Evolutionary conservation across 768 basidiomycete genomes (phyloP).

Genomic region (Amanita exitialis): DNA sequence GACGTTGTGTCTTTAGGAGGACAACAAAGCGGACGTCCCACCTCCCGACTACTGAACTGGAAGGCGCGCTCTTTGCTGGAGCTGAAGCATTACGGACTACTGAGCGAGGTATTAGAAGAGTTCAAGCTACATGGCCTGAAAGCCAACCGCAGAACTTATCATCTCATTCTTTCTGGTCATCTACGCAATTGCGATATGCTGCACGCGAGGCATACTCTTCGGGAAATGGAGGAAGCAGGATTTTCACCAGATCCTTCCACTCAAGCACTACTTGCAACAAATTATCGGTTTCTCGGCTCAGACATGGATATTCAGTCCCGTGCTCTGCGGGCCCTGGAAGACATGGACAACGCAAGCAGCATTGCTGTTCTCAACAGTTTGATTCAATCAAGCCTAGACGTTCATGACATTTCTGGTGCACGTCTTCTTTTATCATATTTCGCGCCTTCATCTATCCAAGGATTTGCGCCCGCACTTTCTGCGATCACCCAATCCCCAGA

Average conservation of each 20-base stretch:
- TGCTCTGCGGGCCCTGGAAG: constrained; percentile 36
- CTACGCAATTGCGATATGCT: constrained; percentile 58
- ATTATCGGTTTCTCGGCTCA: constrained; percentile 50
- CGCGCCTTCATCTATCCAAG: constrained; percentile 18
- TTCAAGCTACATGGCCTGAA: constrained; percentile 34
- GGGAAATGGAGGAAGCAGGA: constrained; percentile 46
- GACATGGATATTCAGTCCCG: constrained; percentile 43
- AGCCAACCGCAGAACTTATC: constrained; percentile 57
- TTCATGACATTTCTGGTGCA: constrained; percentile 36
- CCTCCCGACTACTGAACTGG: constrained; percentile 61
- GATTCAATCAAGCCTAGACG: constrained; percentile 51
- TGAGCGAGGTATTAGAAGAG: constrained; percentile 37
- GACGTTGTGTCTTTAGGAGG: constrained; percentile 37
- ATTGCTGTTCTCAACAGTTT: constrained; percentile 61
- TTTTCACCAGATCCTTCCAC: constrained; percentile 46
- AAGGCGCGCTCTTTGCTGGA: constrained; percentile 52
- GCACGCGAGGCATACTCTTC: constrained; percentile 43
- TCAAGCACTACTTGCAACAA: constrained; percentile 45
- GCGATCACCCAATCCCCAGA: neutral
- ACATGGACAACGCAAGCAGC: constrained; percentile 27
- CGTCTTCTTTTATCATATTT: constrained; percentile 41
- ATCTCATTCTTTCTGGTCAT: constrained; percentile 56
- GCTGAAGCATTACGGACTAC: constrained; percentile 31
- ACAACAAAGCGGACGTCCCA: constrained; percentile 37
- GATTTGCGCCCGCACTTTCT: neutral